phyloP scores from a whole-genome alignment of 805 yeast genomes.

The Yarrowia osloensis region DNA sequence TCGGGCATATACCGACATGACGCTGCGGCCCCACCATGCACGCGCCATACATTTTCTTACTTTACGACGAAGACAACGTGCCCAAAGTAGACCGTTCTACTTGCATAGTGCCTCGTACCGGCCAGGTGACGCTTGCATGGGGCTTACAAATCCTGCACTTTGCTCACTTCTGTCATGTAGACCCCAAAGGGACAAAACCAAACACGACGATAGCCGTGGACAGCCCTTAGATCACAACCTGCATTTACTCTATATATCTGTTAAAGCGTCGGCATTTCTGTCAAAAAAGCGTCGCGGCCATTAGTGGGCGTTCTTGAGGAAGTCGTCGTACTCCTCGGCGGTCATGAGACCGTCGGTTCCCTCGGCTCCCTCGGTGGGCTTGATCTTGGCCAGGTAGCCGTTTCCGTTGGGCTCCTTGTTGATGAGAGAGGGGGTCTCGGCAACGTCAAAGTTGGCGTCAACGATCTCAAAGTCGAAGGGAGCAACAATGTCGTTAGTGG shows the following conservation, averaged over 20 bases:
- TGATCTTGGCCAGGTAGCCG: constrained; percentile 87
- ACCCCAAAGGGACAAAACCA: background rate
- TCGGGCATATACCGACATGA: constrained; percentile 1
- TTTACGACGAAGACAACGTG: background rate
- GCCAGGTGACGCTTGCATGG: background rate
- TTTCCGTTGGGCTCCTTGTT: constrained; percentile 90
- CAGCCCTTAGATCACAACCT: background rate
- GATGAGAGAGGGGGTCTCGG: constrained; percentile 71
- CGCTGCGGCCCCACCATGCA: background rate
- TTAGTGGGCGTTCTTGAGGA: constrained; percentile 36
- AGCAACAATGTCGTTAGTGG: constrained; percentile 88
- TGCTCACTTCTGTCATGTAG: background rate
- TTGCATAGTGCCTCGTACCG: constrained; percentile 9
- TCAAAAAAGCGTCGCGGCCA: background rate
- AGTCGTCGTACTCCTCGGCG: constrained; percentile 42
- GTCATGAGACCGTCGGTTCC: constrained; percentile 39
- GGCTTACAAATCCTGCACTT: constrained; percentile 12
- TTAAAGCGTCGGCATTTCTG: background rate
- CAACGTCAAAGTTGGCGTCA: constrained; percentile 69
- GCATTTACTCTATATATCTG: constrained; percentile 6
- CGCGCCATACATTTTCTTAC: background rate
- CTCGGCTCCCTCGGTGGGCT: constrained; percentile 50
- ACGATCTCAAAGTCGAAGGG: constrained; percentile 79
- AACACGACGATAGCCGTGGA: background rate
- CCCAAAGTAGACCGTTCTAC: background rate